Base-by-base conservation (phyloP, 306 rosid species). In the Cucurbita argyrosperma region DNA sequence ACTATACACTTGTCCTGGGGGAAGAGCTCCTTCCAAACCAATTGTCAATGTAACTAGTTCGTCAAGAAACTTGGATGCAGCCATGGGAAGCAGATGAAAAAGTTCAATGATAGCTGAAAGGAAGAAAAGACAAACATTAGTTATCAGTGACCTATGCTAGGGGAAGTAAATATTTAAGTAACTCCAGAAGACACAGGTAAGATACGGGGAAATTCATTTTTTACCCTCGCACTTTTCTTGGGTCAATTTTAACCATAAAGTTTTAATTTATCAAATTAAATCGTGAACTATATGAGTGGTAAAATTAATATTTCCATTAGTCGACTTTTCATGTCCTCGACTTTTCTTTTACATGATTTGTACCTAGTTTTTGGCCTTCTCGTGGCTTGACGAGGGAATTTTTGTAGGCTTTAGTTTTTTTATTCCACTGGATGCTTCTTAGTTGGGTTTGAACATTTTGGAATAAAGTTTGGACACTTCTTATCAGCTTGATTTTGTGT, bases 11-110 rank as follows among this genome's bases (percentile, higher is more conserved):
- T 91, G 99, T 74, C 97, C 99, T 0, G 96, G 89, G 42, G 96
- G 97, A 74, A 91, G 96, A 72, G 99, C 96, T 80, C 96, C 96
- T 85, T 95, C 99, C 90, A 95, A 87, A 70, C 91, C 99, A 82
- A 95, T 91, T 51, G 97, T 95, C 87, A 95, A 88, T 80, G 96
- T 89, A 56, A 95, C 99, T 74, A 95, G 96, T 79, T 89, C 99
- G 78, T 95, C 97, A 64, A 95, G 99, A 78, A 95, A 95, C 87
- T 91, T 91, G 46, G 96, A 88, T 65, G 99, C 99, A 77, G 99
- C 99, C 62, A 79, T 58, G 56, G 99, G 99, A 81, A 95, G 99
- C 78, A 95, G 84, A 85, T 95, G 99, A 80, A 95, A 95, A 81
- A 95, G 97, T 80, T 95, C 99, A 79, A 95, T 89, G 74, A 95